Percentiles rank a stretch among this genome's conserved stretches.
Conservation (phyloP, 2,329 filamentous ascomycete genomes). For the Talaromyces rugulosus region DNA sequence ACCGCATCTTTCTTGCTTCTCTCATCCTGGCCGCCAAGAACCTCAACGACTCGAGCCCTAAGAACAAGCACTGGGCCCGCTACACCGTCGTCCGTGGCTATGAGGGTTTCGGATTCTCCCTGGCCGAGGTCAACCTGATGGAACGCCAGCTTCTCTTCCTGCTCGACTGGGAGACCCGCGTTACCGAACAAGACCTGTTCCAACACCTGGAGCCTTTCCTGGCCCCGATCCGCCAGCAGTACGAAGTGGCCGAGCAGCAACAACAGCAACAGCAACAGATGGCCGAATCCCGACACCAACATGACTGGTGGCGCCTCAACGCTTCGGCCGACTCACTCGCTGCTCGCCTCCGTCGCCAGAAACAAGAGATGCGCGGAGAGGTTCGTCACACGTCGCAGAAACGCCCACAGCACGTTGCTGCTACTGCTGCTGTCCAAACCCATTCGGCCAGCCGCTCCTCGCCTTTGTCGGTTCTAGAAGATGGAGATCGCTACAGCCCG, state of each 20-base stretch:
- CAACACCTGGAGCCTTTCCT: conserved; percentile 84
- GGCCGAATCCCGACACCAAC: conserved; percentile 30
- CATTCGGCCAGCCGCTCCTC: conserved; percentile 25
- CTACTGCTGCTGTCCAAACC: conserved; percentile 23
- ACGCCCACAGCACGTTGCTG: conserved; percentile 19
- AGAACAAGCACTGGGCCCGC: conserved; percentile 99
- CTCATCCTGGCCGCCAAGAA: conserved; percentile 79
- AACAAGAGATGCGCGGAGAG: conserved; percentile 27
- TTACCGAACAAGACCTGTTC: conserved; percentile 81
- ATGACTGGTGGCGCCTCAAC: conserved; percentile 35
- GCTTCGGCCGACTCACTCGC: conserved; percentile 32
- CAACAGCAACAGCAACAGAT: conserved; percentile 16
- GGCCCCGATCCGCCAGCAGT: conserved; percentile 67
- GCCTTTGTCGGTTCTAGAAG: conserved; percentile 26
- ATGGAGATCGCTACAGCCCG: conserved; percentile 32
- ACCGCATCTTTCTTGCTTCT: conserved; percentile 86
- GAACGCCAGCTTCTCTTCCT: conserved; percentile 97
- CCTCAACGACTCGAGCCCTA: conserved; percentile 95
- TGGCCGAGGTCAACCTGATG: conserved; percentile 98
- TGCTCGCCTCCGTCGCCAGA: conserved; percentile 34
- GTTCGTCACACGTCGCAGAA: conserved; percentile 19
- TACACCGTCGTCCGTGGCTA: conserved; percentile 75
- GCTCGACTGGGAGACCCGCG: conserved; percentile 88
- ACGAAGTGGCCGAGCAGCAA: conserved; percentile 52
- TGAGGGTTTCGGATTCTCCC: conserved; percentile 81